phyloP scores from a whole-genome alignment of 208 protist genomes.

The Acanthamoeba castellanii region DNA sequence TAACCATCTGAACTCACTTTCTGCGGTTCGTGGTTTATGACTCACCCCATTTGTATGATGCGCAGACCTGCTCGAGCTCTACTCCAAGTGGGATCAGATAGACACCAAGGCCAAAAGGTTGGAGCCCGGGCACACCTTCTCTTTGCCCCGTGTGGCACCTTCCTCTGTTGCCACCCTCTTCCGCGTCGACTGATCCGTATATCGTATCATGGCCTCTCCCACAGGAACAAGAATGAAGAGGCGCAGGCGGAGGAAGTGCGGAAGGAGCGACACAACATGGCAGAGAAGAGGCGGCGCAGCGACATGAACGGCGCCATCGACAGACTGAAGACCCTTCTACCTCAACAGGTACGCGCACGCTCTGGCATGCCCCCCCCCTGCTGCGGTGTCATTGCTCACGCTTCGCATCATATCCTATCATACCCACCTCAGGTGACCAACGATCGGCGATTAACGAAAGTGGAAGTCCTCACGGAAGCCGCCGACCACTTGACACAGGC shows the following conservation, averaged over 20 bases:
- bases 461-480: slow-evolving; percentile 59
- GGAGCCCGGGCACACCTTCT: not conserved
- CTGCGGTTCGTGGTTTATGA: not conserved
- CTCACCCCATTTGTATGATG: not conserved
- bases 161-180: not conserved
- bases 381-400: not conserved
- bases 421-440: slow-evolving; percentile 38
- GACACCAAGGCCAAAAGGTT: slow-evolving; percentile 37
- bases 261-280: slow-evolving; percentile 73
- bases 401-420: no score
- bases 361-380: not conserved
- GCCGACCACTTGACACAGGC: slow-evolving; percentile 59
- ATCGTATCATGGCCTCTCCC: not conserved
- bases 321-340: slow-evolving; percentile 42
- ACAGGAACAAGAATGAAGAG: slow-evolving; percentile 47
- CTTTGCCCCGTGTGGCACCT: not conserved
- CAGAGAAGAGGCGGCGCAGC: slow-evolving; percentile 58
- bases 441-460: slow-evolving; percentile 69
- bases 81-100: slow-evolving; percentile 72
- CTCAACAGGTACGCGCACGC: slow-evolving; percentile 33
- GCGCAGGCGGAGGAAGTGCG: slow-evolving; percentile 58
- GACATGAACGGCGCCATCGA: slow-evolving; percentile 71
- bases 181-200: no score
- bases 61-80: slow-evolving; percentile 60
- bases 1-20: not conserved